Base-by-base conservation (phyloP, 805 yeast species). In the Wickerhamomyces chambardii region DNA sequence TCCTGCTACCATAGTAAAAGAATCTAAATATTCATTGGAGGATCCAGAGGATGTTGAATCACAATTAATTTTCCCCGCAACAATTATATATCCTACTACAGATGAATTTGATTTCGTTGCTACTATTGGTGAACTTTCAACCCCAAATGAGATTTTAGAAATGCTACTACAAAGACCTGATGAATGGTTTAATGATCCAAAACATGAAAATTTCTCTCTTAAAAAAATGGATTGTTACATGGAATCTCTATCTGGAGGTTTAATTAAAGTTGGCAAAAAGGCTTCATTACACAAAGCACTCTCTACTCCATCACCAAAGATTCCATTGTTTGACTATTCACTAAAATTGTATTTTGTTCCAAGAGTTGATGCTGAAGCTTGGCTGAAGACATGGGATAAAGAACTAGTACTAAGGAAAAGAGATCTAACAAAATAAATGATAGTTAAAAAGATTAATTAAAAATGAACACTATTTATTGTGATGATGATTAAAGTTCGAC, bases 51-150 rank as follows among this genome's bases (percentile, higher is more conserved):
- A 84, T 58, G 68, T 65, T 42, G 86, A 82, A 46, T 78, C 95
- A 0, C 89, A 84, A 49, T 60, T 90, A 32, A 68, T 82, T n/a
- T 69, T 86, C 45, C 95, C 97, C 0, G 82, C 89, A 0, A 65
- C 81, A 63, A 63, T 85, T 4, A 56, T 89, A 38, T 90, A 86
- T 47, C 97, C 97, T 17, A 72, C 87, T 2, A 75, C 74, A 4
- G 81, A 82, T 54, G 92, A 85, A 53, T 84, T 86, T 46, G 97
- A 90, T 55, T 78, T 79, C 46, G 64, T 90, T 28, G 83, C 78
- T 2, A 79, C 78, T 40, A 70, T 82, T 6, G 75, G 90, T 39
- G 96, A 87, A 56, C 58, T 78, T 27, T 66, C 79, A 2, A 70
- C 90, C 0, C 75, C 90, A 1, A 49, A 56, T 5, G 92, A 83